Percentiles rank a stretch among this genome's conserved stretches.
Conservation (phyloP, 495 filamentous ascomycete species). For the Podospora pseudoanserina region DNA sequence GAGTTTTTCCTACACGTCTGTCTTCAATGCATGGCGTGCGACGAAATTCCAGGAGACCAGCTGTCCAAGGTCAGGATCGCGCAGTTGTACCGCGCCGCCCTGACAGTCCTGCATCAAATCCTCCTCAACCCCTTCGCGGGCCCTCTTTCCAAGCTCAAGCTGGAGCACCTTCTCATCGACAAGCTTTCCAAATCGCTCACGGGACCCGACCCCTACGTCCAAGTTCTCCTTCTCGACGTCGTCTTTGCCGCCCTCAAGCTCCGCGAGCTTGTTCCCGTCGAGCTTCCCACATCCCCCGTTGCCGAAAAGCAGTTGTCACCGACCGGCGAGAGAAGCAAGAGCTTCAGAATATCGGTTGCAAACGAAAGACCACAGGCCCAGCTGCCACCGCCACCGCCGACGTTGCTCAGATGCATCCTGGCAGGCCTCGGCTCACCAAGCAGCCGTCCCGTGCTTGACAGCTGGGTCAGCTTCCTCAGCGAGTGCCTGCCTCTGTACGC, state of each 20-base stretch:
- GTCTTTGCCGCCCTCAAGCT: slow-evolving; percentile 67
- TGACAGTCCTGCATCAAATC: slow-evolving; percentile 71
- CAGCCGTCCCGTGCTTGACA: slow-evolving; percentile 76
- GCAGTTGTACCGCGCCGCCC: slow-evolving; percentile 64
- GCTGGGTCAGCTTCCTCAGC: slow-evolving; percentile 84
- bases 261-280: slow-evolving; percentile 49
- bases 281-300: slow-evolving; percentile 40
- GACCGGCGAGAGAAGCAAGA: slow-evolving; percentile 25
- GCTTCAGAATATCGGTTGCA: slow-evolving; percentile 22
- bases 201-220: slow-evolving; percentile 59
- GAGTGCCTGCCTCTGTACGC: slow-evolving; percentile 80
- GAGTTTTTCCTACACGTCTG: slow-evolving; percentile 60
- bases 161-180: slow-evolving; percentile 71
- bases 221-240: slow-evolving; percentile 71
- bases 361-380: slow-evolving; percentile 31
- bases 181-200: slow-evolving; percentile 62
- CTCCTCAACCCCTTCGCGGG: slow-evolving; percentile 66
- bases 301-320: not conserved
- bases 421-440: slow-evolving; percentile 72
- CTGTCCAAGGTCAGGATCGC: slow-evolving; percentile 42
- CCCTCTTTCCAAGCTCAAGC: slow-evolving; percentile 60
- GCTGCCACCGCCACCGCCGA: slow-evolving; percentile 58
- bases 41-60: slow-evolving; percentile 35
- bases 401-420: slow-evolving; percentile 76
- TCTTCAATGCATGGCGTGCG: slow-evolving; percentile 53